Evolutionary conservation across 805 yeast species (phyloP), one percentile per base, ranked within the genome.

Genomic region (Yamadazyma phyllophila): DNA sequence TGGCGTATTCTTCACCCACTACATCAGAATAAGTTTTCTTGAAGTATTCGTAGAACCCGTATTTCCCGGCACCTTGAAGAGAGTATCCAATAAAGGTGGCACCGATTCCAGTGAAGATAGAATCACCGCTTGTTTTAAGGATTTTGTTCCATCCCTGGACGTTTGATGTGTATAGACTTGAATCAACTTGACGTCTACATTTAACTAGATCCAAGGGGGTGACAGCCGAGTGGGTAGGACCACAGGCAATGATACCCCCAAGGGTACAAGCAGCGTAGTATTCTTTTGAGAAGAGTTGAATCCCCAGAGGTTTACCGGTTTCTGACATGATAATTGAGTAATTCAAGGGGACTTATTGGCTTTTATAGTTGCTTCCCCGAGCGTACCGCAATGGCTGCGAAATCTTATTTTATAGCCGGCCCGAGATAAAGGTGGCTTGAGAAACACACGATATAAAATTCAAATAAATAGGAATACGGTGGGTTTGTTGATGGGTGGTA

Each of bases 41-140:
- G 79, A 92, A 92, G 58, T 73, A 77, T 69, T 92, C 98, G 69
- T 94, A 92, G 64, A 90, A 83, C 26, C 99, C 99, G 68, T 92
- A 92, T 69, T 92, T 92, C 58, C 97, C 96, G 41, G 96, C 96
- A 59, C 99, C 98, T 71, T 92, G 99, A 59, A 91, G 72, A 7
- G 97, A 85, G 69, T 94, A 92, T 17, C 98, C 98, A 49, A 91
- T 75, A 50, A 85, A 80, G 3, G 98, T 94, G 40, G 98, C 97
- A 33, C 96, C 94, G 53, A 89, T 62, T 58, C 98, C 98, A 8
- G 95, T 85, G 69, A 80, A 88, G 43, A 92, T 71, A 33, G 88
- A 90, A 40, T 80, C 79, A 7, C 99, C 98, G 64, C 83, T 86
- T 13, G 81, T 77, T 52, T 77, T 78, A 53, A 88, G 62, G 57